phyloP scores from a whole-genome alignment of 2,329 filamentous ascomycete species.

The Didymella sp. region DNA sequence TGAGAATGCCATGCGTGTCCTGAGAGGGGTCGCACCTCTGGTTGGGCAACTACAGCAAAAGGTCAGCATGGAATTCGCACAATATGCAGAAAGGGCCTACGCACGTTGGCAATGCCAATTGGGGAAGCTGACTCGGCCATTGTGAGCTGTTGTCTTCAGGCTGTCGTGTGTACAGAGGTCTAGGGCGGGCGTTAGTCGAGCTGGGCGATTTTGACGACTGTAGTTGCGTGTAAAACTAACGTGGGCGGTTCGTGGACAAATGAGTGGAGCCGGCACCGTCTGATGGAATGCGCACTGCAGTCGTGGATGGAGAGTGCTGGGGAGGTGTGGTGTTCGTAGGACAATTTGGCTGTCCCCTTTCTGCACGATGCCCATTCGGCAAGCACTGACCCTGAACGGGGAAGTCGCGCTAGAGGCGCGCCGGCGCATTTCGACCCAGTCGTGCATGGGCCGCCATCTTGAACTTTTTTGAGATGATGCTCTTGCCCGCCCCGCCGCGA shows the following conservation, averaged over 20 bases:
- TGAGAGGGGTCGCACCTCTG: constrained; percentile 62
- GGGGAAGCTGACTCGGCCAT: constrained; percentile 71
- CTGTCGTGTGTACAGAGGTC: constrained; percentile 29
- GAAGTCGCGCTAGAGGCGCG: constrained; percentile 43
- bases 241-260: background rate
- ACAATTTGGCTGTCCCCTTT: constrained; percentile 52
- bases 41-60: constrained; percentile 65
- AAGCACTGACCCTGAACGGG: constrained; percentile 48
- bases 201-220: background rate
- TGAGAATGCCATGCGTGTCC: constrained; percentile 24
- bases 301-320: constrained; percentile 18
- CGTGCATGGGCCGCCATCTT: constrained; percentile 35
- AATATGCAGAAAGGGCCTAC: constrained; percentile 43
- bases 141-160: constrained; percentile 35
- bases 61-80: constrained; percentile 42
- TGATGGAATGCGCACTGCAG: constrained; percentile 9
- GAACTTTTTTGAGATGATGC: constrained; percentile 47
- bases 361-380: constrained; percentile 48
- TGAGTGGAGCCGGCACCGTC: constrained; percentile 10
- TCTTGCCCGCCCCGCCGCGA: constrained; percentile 31
- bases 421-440: constrained; percentile 20
- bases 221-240: constrained; percentile 11
- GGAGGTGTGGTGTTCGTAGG: constrained; percentile 24
- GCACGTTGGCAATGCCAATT: constrained; percentile 77
- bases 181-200: constrained; percentile 32